Conservation (phyloP, 129 eudicot species). For the Escallonia rubra region DNA sequence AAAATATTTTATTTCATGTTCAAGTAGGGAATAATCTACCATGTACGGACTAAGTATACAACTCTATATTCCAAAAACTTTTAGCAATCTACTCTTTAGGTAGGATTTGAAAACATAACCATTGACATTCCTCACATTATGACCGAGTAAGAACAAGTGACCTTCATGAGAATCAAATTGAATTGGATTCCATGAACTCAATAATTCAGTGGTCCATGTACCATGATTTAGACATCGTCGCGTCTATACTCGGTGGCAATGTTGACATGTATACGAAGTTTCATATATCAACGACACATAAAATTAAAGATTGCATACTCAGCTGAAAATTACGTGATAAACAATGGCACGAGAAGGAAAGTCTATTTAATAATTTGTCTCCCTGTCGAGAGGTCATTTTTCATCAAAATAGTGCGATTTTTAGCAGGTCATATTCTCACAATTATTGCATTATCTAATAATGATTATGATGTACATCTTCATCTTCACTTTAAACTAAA, state of each 20-base stretch:
- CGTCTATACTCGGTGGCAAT: not conserved
- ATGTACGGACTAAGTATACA: not conserved
- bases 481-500: too few relatives aligned
- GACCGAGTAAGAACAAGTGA: not conserved
- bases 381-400: too few relatives aligned
- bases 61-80: too few relatives aligned
- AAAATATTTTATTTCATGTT: too few relatives aligned
- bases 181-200: not conserved
- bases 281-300: not conserved
- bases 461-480: too few relatives aligned
- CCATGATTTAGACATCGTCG: not conserved
- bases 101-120: too few relatives aligned
- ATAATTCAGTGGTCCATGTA: not conserved
- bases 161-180: not conserved
- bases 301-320: not conserved
- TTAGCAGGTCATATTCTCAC: too few relatives aligned
- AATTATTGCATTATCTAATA: too few relatives aligned
- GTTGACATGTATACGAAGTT: not conserved
- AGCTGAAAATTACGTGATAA: not conserved
- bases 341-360: constrained; percentile 18
- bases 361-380: not conserved
- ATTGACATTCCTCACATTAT: too few relatives aligned
- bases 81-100: too few relatives aligned
- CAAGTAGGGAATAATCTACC: too few relatives aligned
- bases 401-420: too few relatives aligned